Evolutionary conservation across 768 basidiomycete genomes (phyloP).

Genomic region (Hygrophorus russula): DNA sequence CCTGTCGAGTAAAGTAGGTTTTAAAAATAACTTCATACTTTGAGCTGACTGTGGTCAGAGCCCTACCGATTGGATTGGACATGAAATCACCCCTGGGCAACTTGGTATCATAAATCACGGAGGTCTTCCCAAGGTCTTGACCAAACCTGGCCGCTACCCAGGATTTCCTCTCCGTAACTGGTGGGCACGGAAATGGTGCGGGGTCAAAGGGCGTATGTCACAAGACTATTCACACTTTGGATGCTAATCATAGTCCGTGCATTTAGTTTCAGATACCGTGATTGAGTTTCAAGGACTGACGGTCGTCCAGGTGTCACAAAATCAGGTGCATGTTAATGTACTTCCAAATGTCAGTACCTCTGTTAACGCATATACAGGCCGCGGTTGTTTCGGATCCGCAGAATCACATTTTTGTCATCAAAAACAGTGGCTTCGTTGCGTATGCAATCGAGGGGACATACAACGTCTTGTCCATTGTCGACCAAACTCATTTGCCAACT

Average conservation of each 20-base stretch:
- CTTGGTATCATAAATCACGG: constrained; percentile 75
- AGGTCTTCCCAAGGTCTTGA: constrained; percentile 68
- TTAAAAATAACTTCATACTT: too few species aligned
- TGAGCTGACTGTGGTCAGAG: too few species aligned
- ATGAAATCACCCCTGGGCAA: constrained; percentile 59
- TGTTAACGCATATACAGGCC: constrained; percentile 24
- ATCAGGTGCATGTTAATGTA: constrained; percentile 25
- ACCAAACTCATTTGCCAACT: constrained; percentile 68
- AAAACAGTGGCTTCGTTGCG: constrained; percentile 69
- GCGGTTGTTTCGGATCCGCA: constrained; percentile 71
- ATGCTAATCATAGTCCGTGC: constrained; percentile 1
- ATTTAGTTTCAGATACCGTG: constrained; percentile 67
- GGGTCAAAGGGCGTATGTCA: constrained; percentile 53
- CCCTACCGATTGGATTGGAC: constrained; percentile 61
- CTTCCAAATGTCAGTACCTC: background rate
- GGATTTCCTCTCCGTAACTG: constrained; percentile 67
- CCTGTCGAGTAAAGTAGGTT: too few species aligned
- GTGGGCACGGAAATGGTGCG: constrained; percentile 73
- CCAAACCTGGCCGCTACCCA: constrained; percentile 69
- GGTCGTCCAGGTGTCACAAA: constrained; percentile 82
- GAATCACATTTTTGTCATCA: constrained; percentile 73
- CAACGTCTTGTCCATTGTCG: constrained; percentile 68
- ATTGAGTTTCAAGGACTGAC: constrained; percentile 74
- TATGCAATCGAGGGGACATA: constrained; percentile 73
- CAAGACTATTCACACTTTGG: background rate